Evolutionary conservation across 108 stramenopile genomes (phyloP).

Genomic region (Skeletonema grethae): DNA sequence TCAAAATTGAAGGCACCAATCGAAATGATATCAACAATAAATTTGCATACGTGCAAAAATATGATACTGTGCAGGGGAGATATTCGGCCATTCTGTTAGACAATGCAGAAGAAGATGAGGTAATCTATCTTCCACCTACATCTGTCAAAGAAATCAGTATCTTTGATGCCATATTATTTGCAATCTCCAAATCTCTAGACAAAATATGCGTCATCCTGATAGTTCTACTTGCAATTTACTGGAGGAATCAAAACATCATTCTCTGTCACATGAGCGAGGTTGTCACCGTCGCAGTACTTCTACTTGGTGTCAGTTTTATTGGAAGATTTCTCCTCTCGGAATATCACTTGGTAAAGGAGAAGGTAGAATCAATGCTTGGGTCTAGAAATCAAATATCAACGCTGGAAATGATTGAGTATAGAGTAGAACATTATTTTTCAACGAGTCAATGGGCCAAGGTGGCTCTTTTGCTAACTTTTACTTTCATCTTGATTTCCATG

Average conservation of each 20-base stretch:
- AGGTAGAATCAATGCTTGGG: slow-evolving; percentile 14
- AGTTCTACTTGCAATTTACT: neutral
- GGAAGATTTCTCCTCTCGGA: slow-evolving; percentile 27
- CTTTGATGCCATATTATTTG: neutral
- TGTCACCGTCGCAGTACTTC: slow-evolving; percentile 10
- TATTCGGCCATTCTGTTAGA: neutral
- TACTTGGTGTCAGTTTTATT: slow-evolving; percentile 26
- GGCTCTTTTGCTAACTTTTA: slow-evolving; percentile 27
- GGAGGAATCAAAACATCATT: neutral
- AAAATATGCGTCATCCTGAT: neutral
- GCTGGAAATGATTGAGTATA: slow-evolving; percentile 31
- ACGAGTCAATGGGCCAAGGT: slow-evolving; percentile 36
- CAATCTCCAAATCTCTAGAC: neutral
- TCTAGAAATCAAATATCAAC: slow-evolving; percentile 1
- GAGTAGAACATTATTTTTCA: slow-evolving; percentile 37
- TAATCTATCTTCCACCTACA: neutral
- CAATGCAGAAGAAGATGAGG: neutral
- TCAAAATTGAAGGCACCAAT: neutral
- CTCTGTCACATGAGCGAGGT: neutral
- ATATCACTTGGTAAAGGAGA: slow-evolving; percentile 24
- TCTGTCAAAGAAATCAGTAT: neutral
- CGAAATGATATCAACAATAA: neutral
- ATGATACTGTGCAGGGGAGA: neutral
- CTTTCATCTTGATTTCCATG: slow-evolving; percentile 33
- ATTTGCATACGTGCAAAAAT: neutral